These are phyloP conservation scores for Knoxdaviesia proteae DNA, from an alignment of 2,329 filamentous ascomycete species.

Conservation along the genomic window DNA sequence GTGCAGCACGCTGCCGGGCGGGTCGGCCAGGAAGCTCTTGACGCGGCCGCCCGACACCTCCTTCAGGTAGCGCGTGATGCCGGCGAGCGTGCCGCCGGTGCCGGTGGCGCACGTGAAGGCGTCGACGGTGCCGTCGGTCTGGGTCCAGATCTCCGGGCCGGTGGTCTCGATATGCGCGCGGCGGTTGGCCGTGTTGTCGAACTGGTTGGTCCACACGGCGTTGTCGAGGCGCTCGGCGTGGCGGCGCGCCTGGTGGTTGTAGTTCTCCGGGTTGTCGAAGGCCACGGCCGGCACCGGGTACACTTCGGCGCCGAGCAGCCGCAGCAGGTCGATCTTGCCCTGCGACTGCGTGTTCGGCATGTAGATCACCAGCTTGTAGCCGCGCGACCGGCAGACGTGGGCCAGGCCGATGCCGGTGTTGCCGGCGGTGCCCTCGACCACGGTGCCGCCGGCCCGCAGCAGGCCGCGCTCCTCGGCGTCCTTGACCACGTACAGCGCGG, in stretches of 20 bases:
- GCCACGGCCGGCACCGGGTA: conserved; percentile 89
- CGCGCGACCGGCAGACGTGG: conserved; percentile 80
- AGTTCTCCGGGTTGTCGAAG: conserved; percentile 88
- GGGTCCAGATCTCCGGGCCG: conserved; percentile 89
- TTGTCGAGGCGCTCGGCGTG: conserved; percentile 76
- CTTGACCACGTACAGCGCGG: conserved; percentile 80
- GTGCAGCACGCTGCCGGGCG: conserved; percentile 81
- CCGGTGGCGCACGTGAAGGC: conserved; percentile 93
- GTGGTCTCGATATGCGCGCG: conserved; percentile 92
- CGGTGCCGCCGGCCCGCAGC: conserved; percentile 68
- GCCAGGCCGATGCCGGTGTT: conserved; percentile 97
- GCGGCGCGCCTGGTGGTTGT: conserved; percentile 85
- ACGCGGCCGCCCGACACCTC: conserved; percentile 57
- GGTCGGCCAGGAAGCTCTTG: conserved; percentile 79
- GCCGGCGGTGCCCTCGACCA: conserved; percentile 90
- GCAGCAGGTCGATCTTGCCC: conserved; percentile 86
- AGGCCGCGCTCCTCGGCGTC: conserved; percentile 80
- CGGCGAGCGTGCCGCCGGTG: conserved; percentile 79
- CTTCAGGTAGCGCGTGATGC: conserved; percentile 76
- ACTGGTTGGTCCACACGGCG: conserved; percentile 97
- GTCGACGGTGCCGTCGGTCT: conserved; percentile 69
- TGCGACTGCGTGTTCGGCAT: conserved; percentile 98
- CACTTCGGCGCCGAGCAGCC: conserved; percentile 82
- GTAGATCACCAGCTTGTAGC: conserved; percentile 94
- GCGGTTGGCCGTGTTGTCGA: conserved; percentile 89